These are phyloP conservation scores for Sporothrix brunneoviolacea DNA, from an alignment of 2,329 filamentous ascomycete genomes.

Conservation along the genomic window DNA sequence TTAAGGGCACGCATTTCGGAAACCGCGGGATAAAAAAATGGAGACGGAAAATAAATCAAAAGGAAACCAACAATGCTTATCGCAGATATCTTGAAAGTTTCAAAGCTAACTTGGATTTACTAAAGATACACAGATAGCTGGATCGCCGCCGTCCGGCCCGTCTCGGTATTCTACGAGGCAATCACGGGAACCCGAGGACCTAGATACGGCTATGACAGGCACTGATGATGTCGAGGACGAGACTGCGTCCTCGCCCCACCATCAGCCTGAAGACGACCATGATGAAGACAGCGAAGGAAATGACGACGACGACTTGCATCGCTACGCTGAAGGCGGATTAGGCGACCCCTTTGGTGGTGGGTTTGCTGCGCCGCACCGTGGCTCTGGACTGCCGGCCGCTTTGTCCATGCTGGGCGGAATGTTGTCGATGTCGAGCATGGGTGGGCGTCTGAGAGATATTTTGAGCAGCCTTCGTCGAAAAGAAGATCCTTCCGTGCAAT, in stretches of 20 bases:
- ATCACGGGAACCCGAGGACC: slow-evolving; percentile 43
- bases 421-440: slow-evolving; percentile 86
- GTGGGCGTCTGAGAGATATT: slow-evolving; percentile 71
- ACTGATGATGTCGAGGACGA: slow-evolving; percentile 48
- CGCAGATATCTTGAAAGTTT: not conserved
- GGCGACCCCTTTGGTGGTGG: slow-evolving; percentile 49
- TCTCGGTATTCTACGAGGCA: slow-evolving; percentile 43
- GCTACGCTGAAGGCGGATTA: slow-evolving; percentile 28
- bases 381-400: slow-evolving; percentile 67
- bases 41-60: no score
- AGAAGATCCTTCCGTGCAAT: slow-evolving; percentile 77
- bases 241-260: not conserved
- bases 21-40: no score
- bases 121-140: slow-evolving; percentile 30
- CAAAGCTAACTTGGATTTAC: slow-evolving; percentile 11
- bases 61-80: no score
- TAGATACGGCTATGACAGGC: slow-evolving; percentile 67
- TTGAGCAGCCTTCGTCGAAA: slow-evolving; percentile 71
- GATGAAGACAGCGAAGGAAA: slow-evolving; percentile 39
- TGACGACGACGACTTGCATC: slow-evolving; percentile 30
- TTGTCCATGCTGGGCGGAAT: slow-evolving; percentile 84
- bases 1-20: no score
- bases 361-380: slow-evolving; percentile 61
- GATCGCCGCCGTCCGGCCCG: slow-evolving; percentile 29
- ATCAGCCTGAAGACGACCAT: not conserved